Evolutionary conservation across 371 early-diverging fungal species (phyloP).

Genomic region (Lichtheimia ornata): DNA sequence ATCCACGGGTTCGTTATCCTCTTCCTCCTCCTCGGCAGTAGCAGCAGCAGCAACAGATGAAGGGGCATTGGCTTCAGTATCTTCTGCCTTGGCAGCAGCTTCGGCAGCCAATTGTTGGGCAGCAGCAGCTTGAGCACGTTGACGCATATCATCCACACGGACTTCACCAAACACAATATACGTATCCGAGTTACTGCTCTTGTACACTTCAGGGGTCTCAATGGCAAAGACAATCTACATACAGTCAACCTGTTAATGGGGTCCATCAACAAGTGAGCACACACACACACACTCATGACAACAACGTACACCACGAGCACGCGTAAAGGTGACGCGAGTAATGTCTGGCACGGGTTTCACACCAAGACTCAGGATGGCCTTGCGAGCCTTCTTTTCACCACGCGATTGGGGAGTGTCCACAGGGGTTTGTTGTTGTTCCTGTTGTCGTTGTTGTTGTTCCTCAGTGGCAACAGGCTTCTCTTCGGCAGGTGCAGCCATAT

Average conservation of each 20-base stretch:
- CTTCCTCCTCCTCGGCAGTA: conserved; percentile 57
- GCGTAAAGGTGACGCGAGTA: conserved; percentile 89
- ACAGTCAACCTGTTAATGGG: neutral
- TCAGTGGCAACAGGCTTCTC: conserved; percentile 28
- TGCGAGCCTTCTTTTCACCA: conserved; percentile 95
- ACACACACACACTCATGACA: too few species aligned
- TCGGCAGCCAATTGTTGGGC: conserved; percentile 64
- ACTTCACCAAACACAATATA: conserved; percentile 98
- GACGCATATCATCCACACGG: conserved; percentile 83
- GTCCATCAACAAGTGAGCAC: neutral
- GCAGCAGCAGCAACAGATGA: conserved; percentile 28
- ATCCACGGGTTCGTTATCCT: conserved; percentile 58
- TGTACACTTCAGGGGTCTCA: conserved; percentile 91
- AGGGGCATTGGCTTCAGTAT: conserved; percentile 40
- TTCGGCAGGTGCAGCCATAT: conserved; percentile 17
- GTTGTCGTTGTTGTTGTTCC: conserved; percentile 9
- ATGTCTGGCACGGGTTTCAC: conserved; percentile 87
- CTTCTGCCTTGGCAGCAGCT: conserved; percentile 51
- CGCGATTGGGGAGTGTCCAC: conserved; percentile 66
- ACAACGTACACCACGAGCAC: conserved; percentile 73
- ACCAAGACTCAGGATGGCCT: conserved; percentile 92
- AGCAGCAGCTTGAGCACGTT: conserved; percentile 73
- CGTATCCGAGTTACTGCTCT: conserved; percentile 85
- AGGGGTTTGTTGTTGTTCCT: conserved; percentile 25
- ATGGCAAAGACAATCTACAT: conserved; percentile 85